phyloP scores from a whole-genome alignment of 2,329 filamentous ascomycete genomes.

The Lachnellula arida region DNA sequence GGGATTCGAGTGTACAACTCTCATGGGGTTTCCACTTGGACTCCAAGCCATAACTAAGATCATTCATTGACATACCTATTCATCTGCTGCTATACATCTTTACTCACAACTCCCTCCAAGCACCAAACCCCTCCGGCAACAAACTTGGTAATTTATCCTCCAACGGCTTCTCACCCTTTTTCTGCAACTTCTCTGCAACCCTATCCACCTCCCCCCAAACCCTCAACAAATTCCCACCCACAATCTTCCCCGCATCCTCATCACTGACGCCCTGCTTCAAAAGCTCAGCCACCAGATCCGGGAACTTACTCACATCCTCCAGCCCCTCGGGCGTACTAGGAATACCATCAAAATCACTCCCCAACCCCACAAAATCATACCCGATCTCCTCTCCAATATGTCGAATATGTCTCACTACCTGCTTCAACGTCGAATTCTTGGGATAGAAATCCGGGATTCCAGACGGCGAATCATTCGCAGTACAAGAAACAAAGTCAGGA shows the following conservation, averaged over 20 bases:
- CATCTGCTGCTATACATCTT: too few species aligned
- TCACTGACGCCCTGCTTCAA: slow-evolving; percentile 70
- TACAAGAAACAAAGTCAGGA: slow-evolving; percentile 76
- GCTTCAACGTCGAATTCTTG: slow-evolving; percentile 65
- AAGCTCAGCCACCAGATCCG: slow-evolving; percentile 70
- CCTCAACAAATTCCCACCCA: slow-evolving; percentile 74
- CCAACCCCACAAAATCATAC: slow-evolving; percentile 82
- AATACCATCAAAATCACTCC: slow-evolving; percentile 87
- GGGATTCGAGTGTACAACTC: too few species aligned
- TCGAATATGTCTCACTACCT: slow-evolving; percentile 75
- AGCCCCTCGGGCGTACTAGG: slow-evolving; percentile 62
- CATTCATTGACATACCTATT: too few species aligned
- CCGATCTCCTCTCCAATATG: slow-evolving; percentile 81
- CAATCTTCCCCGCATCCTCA: slow-evolving; percentile 67
- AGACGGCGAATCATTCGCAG: slow-evolving; percentile 45
- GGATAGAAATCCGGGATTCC: slow-evolving; percentile 66
- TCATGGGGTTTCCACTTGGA: too few species aligned
- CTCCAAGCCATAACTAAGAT: too few species aligned
- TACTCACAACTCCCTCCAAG: slow-evolving; percentile 13
- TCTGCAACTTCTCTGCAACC: slow-evolving; percentile 63
- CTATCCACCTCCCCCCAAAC: slow-evolving; percentile 78
- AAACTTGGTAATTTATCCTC: slow-evolving; percentile 44
- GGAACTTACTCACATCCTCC: slow-evolving; percentile 82
- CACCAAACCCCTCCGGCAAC: not conserved
- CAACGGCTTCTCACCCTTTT: slow-evolving; percentile 41